These are phyloP conservation scores for Infundibulicybe gibba DNA, from an alignment of 768 basidiomycete species.

Conservation along the genomic window DNA sequence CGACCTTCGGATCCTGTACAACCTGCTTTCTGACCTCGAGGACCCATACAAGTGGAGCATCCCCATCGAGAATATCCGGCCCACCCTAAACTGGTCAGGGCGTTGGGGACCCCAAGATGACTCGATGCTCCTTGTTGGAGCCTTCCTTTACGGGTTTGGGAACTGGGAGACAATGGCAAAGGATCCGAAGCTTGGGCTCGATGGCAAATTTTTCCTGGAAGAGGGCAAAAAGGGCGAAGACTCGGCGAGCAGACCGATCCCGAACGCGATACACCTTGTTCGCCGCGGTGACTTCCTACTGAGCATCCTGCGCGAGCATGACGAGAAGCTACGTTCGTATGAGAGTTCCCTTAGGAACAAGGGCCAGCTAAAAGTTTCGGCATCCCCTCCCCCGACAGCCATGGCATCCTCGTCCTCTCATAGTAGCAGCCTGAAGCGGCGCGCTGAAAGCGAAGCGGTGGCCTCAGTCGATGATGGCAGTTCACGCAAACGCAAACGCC, in stretches of 20 bases:
- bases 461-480: conserved; percentile 73
- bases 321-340: conserved; percentile 88
- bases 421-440: conserved; percentile 59
- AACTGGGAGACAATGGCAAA: conserved; percentile 96
- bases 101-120: conserved; percentile 93
- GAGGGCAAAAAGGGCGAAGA: conserved; percentile 96
- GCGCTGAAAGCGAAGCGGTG: conserved; percentile 84
- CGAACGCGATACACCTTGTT: conserved; percentile 97
- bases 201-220: conserved; percentile 96
- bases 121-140: conserved; percentile 91
- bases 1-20: conserved; percentile 85
- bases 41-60: conserved; percentile 83
- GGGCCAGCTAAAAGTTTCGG: conserved; percentile 66
- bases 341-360: conserved; percentile 75
- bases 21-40: conserved; percentile 68
- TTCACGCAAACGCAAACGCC: conserved; percentile 77
- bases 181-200: conserved; percentile 77
- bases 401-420: conserved; percentile 67
- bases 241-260: conserved; percentile 80
- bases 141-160: conserved; percentile 91
- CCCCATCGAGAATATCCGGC: conserved; percentile 90
- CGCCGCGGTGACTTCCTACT: conserved; percentile 94
- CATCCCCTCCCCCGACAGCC: conserved; percentile 72
- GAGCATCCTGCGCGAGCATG: conserved; percentile 78
- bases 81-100: conserved; percentile 94